A percentile compares a stretch with the other conserved stretches of the same genome.
phyloP scores from a whole-genome alignment of 176 grass and related monocot genomes.

The Cenchrus americanus region DNA sequence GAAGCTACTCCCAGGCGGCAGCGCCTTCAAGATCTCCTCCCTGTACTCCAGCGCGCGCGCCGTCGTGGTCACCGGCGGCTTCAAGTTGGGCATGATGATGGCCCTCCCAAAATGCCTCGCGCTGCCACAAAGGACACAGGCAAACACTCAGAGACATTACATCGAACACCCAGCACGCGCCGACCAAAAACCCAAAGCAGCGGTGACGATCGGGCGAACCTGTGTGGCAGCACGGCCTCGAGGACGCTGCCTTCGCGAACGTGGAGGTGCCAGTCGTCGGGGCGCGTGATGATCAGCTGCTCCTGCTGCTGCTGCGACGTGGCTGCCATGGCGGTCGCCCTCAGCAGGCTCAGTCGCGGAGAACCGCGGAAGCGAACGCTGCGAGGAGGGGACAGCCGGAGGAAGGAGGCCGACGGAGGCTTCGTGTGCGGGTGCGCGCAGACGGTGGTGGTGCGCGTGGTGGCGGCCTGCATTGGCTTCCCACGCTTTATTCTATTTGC shows the following conservation, averaged over 20 bases:
- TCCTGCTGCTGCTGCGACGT: slow-evolving; percentile 36
- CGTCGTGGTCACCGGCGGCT: slow-evolving; percentile 83
- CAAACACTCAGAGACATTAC: slow-evolving; percentile 30
- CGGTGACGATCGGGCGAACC: neutral
- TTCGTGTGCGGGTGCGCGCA: slow-evolving; percentile 11
- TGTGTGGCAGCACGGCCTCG: slow-evolving; percentile 70
- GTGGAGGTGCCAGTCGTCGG: slow-evolving; percentile 98
- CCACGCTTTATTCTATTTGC: neutral
- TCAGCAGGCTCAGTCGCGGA: neutral
- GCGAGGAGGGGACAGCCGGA: neutral
- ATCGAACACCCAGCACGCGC: slow-evolving; percentile 35
- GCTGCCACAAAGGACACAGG: slow-evolving; percentile 36
- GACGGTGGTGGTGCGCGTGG: neutral
- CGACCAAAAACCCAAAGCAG: neutral
- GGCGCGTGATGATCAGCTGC: slow-evolving; percentile 64
- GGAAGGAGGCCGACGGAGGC: neutral
- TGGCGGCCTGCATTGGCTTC: slow-evolving; percentile 33
- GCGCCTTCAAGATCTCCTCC: slow-evolving; percentile 65
- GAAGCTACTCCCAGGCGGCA: slow-evolving; percentile 58
- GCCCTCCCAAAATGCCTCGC: slow-evolving; percentile 83
- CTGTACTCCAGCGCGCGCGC: slow-evolving; percentile 67
- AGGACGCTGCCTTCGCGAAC: slow-evolving; percentile 75
- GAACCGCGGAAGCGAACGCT: neutral
- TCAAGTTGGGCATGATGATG: slow-evolving; percentile 96
- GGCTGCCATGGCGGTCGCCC: slow-evolving; percentile 34